phyloP scores from a whole-genome alignment of 2,329 filamentous ascomycete genomes.

The Colletotrichum gloeosporioides region DNA sequence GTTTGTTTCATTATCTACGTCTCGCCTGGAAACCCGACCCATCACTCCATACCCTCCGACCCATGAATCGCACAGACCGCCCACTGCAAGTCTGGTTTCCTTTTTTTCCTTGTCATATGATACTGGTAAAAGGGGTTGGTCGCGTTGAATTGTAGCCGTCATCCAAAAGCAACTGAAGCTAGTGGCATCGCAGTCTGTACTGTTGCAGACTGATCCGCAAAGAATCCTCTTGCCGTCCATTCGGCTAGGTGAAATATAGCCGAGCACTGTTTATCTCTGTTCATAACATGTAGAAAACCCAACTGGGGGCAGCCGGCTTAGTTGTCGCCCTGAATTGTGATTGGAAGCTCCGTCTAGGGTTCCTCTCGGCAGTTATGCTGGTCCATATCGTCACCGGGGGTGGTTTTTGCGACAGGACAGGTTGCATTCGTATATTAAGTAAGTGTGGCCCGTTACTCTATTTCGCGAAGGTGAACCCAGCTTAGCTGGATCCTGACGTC shows the following conservation, averaged over 20 bases:
- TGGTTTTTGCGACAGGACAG: not conserved
- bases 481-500: conserved; percentile 3
- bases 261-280: not conserved
- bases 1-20: conserved; percentile 3
- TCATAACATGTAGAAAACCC: not conserved
- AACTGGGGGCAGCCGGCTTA: not conserved
- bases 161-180: not conserved
- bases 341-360: not conserved
- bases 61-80: not conserved
- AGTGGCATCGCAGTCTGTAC: not conserved
- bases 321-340: not conserved
- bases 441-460: conserved; percentile 8
- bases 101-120: not conserved
- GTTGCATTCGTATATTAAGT: conserved; percentile 11
- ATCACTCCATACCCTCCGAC: not conserved
- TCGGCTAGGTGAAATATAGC: not conserved
- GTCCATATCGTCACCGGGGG: not conserved
- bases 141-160: not conserved
- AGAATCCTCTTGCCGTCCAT: not conserved
- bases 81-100: not conserved
- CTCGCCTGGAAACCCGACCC: not conserved
- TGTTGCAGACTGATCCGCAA: not conserved
- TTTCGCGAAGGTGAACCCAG: conserved; percentile 1
- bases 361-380: not conserved
- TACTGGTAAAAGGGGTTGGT: not conserved